These are phyloP conservation scores for Ogataea trehalophila DNA, from an alignment of 805 yeast species.

Conservation along the genomic window DNA sequence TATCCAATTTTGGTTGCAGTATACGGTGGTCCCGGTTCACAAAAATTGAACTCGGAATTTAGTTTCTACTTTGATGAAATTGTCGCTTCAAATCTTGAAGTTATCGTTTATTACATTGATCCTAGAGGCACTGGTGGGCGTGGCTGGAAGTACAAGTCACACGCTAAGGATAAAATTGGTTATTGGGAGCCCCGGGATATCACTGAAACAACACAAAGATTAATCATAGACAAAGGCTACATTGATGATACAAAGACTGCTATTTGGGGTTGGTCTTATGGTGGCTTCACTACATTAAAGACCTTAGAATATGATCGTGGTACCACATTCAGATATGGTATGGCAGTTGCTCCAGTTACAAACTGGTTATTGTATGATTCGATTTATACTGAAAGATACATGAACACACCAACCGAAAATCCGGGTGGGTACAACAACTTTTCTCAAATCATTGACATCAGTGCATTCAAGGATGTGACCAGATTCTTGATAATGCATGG, in stretches of 20 bases:
- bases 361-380: slow-evolving; percentile 74
- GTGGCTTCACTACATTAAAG: slow-evolving; percentile 73
- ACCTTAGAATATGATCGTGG: slow-evolving; percentile 66
- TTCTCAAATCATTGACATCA: slow-evolving; percentile 38
- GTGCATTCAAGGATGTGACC: slow-evolving; percentile 41
- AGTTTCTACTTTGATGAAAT: slow-evolving; percentile 54
- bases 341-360: slow-evolving; percentile 84
- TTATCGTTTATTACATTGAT: slow-evolving; percentile 62
- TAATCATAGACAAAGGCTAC: slow-evolving; percentile 40
- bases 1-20: slow-evolving; percentile 65
- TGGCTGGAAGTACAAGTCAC: slow-evolving; percentile 62
- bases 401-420: slow-evolving; percentile 52
- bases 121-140: slow-evolving; percentile 82
- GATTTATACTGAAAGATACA: slow-evolving; percentile 73
- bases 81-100: slow-evolving; percentile 50
- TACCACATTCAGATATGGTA: slow-evolving; percentile 62
- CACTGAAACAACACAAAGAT: slow-evolving; percentile 43
- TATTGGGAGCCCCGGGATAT: slow-evolving; percentile 76
- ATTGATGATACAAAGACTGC: slow-evolving; percentile 55
- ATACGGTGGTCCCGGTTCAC: slow-evolving; percentile 83
- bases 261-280: slow-evolving; percentile 88
- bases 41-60: slow-evolving; percentile 45
- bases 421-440: slow-evolving; percentile 41
- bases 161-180: slow-evolving; percentile 56
- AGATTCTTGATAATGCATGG: slow-evolving; percentile 75